phyloP scores from a whole-genome alignment of 257 asterid species.

The Schizonepeta tenuifolia region DNA sequence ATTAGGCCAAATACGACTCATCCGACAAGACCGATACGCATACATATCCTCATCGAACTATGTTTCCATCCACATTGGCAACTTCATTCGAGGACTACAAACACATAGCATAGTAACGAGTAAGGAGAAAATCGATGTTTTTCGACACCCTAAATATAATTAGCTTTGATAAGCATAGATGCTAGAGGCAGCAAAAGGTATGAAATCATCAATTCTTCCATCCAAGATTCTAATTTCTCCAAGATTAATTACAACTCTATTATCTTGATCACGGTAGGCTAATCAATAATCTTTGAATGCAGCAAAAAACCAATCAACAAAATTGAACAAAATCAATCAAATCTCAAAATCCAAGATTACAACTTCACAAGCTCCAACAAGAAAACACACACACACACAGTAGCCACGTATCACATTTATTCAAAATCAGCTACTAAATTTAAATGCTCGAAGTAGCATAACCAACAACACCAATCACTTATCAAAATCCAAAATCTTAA shows the following conservation, averaged over 20 bases:
- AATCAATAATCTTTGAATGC: neutral
- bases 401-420: no score
- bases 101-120: neutral
- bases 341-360: neutral
- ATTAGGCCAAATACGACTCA: neutral
- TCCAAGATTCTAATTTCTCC: neutral
- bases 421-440: neutral
- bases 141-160: neutral
- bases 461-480: neutral
- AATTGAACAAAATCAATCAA: neutral
- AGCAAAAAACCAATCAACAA: neutral
- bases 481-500: neutral
- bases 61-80: neutral
- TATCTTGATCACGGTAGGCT: no score
- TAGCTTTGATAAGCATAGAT: neutral
- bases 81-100: neutral
- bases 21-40: neutral
- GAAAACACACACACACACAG: no score
- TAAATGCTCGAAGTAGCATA: neutral
- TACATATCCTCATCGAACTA: neutral
- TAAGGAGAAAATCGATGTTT: neutral
- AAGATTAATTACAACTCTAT: no score
- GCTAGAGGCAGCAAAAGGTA: slow-evolving; percentile 12
- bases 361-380: neutral
- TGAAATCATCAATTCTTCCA: neutral